phyloP scores from a whole-genome alignment of 2,329 filamentous ascomycete genomes.

The Cladosporium phlei region DNA sequence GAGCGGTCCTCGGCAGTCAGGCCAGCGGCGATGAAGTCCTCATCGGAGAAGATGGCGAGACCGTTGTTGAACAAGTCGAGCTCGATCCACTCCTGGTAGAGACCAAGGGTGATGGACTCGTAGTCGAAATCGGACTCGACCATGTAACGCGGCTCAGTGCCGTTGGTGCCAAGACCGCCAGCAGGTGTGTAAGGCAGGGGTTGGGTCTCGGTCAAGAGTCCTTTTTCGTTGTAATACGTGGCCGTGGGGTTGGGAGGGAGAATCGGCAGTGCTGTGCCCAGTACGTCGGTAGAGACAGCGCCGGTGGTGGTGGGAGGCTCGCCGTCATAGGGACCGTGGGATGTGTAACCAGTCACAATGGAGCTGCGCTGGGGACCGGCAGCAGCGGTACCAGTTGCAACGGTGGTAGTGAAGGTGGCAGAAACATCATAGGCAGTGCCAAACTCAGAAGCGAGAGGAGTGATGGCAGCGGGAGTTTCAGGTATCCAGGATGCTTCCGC shows the following conservation, averaged over 20 bases:
- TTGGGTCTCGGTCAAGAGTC: constrained; percentile 60
- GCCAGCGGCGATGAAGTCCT: constrained; percentile 65
- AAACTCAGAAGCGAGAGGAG: constrained; percentile 38
- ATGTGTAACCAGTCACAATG: constrained; percentile 54
- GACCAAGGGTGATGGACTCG: constrained; percentile 66
- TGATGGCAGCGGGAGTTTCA: constrained; percentile 31
- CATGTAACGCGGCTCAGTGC: constrained; percentile 69
- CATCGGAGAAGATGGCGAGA: constrained; percentile 61
- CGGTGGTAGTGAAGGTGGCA: constrained; percentile 32
- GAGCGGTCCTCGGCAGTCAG: constrained; percentile 64
- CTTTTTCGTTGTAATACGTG: constrained; percentile 67
- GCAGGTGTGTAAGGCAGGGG: constrained; percentile 68
- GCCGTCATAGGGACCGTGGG: constrained; percentile 65
- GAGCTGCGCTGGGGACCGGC: constrained; percentile 45
- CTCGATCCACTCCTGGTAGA: constrained; percentile 83
- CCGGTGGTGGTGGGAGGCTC: constrained; percentile 63
- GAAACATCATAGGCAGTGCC: constrained; percentile 41
- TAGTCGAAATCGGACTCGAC: constrained; percentile 80
- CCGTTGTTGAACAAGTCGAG: constrained; percentile 77
- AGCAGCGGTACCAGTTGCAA: constrained; percentile 28
- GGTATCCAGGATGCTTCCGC: constrained; percentile 40
- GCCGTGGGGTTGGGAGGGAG: constrained; percentile 57
- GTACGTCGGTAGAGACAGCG: constrained; percentile 55
- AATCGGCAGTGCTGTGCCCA: constrained; percentile 55
- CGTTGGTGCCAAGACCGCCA: constrained; percentile 71